phyloP scores from a whole-genome alignment of 805 yeast genomes.

The Pichia deserticola region DNA sequence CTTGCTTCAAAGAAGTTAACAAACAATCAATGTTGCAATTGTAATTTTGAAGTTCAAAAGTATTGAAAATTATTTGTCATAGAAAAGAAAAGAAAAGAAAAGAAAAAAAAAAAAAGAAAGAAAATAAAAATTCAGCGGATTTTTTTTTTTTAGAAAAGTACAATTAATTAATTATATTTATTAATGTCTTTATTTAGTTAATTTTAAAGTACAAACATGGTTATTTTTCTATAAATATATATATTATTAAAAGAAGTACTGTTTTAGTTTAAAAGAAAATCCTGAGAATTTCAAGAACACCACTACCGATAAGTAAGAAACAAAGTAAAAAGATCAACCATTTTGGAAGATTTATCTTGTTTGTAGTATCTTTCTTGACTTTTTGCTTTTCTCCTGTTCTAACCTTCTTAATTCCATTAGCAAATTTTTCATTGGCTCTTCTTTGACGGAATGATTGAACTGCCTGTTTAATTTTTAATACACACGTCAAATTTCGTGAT shows the following conservation, averaged over 20 bases:
- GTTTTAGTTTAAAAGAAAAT: slow-evolving; percentile 30
- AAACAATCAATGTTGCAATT: no score
- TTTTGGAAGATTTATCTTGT: slow-evolving; percentile 35
- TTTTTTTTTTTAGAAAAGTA: not conserved
- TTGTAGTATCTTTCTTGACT: slow-evolving; percentile 2
- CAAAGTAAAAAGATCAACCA: slow-evolving; percentile 49
- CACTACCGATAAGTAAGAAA: slow-evolving; percentile 78
- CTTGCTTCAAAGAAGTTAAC: no score
- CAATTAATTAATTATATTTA: not conserved
- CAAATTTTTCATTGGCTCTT: slow-evolving; percentile 78
- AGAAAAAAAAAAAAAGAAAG: not conserved
- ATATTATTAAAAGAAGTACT: no score
- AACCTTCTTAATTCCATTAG: slow-evolving; percentile 54
- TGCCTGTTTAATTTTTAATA: slow-evolving; percentile 34
- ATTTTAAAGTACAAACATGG: no score
- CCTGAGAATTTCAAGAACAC: slow-evolving; percentile 60
- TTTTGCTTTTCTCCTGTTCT: slow-evolving; percentile 14
- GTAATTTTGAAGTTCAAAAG: no score
- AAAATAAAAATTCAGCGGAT: not conserved
- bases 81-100: not conserved
- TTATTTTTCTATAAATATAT: no score
- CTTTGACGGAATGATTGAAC: slow-evolving; percentile 82
- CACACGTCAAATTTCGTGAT: no score
- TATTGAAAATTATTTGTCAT: no score
- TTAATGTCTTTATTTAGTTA: no score